phyloP scores from a whole-genome alignment of 768 basidiomycete genomes.

The Xanthoconium purpureum region DNA sequence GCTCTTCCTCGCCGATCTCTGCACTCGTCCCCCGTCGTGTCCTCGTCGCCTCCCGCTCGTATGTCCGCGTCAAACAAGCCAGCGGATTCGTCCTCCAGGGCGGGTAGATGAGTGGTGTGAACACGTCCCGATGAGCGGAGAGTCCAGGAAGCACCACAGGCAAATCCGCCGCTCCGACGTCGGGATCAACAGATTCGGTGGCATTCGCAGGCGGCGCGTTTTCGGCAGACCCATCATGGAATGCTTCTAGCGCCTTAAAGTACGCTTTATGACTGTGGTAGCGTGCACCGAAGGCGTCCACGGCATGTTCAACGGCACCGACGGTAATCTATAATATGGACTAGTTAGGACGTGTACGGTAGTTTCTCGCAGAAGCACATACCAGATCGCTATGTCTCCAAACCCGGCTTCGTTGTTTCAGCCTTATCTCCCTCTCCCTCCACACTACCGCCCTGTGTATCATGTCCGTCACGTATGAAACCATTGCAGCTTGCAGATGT shows the following conservation, averaged over 20 bases:
- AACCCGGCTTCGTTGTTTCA: constrained; percentile 58
- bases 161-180: not conserved
- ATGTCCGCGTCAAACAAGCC: constrained; percentile 22
- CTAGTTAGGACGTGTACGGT: not conserved
- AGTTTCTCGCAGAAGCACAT: not conserved
- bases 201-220: not conserved
- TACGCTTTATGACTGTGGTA: constrained; percentile 38
- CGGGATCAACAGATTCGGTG: constrained; percentile 11
- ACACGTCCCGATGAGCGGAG: constrained; percentile 31
- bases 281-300: constrained; percentile 45
- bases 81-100: constrained; percentile 23
- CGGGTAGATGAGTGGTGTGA: constrained; percentile 35
- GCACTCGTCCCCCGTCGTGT: constrained; percentile 18
- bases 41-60: constrained; percentile 18
- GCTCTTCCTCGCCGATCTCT: constrained; percentile 20
- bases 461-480: constrained; percentile 50
- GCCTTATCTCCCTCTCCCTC: constrained; percentile 54
- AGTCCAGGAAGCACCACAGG: not conserved
- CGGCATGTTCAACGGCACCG: constrained; percentile 46
- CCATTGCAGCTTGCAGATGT: constrained; percentile 43
- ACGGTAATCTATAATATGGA: constrained; percentile 37
- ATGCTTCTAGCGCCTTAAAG: constrained; percentile 36
- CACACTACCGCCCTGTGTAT: constrained; percentile 50
- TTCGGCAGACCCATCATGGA: constrained; percentile 3
- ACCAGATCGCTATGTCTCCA: constrained; percentile 54